phyloP scores from a whole-genome alignment of 176 grass and related monocot genomes.

The Neostapfia colusana region DNA sequence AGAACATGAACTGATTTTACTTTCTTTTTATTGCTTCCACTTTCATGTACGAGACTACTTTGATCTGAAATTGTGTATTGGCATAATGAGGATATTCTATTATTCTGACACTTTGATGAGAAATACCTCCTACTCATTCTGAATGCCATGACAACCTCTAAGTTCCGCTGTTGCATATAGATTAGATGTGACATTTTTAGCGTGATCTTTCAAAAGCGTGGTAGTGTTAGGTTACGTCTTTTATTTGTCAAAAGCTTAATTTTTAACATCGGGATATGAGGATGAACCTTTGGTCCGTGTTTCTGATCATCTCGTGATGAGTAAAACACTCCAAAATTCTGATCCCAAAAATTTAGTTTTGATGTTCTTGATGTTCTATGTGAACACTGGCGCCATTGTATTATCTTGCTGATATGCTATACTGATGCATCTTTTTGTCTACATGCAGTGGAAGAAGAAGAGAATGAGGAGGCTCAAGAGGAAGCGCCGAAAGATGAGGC shows the following conservation, averaged over 20 bases:
- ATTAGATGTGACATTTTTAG: neutral
- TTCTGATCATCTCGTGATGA: constrained; percentile 54
- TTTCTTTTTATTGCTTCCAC: fast-evolving
- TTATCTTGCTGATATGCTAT: neutral
- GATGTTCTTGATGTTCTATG: neutral
- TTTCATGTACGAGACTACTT: neutral
- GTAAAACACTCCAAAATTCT: constrained; percentile 36
- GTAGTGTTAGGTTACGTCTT: neutral
- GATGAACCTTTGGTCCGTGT: constrained; percentile 53
- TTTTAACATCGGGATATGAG: constrained; percentile 29
- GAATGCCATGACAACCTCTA: constrained; percentile 9
- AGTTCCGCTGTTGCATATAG: neutral
- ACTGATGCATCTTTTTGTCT: neutral
- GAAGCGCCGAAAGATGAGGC: constrained; percentile 92
- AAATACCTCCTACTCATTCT: constrained; percentile 69
- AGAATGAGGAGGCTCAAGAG: constrained; percentile 89
- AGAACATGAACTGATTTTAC: neutral
- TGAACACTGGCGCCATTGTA: neutral
- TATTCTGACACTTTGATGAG: constrained; percentile 44
- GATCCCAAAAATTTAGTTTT: neutral
- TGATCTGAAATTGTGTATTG: neutral
- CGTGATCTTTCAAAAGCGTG: neutral
- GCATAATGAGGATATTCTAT: constrained; percentile 43
- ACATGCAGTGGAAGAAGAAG: constrained; percentile 87
- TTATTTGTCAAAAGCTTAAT: neutral